A percentile compares a stretch with the other conserved stretches of the same genome.
Evolutionary conservation across 352 stramenopile genomes (phyloP).

Genomic region (Phytophthora citrophthora): DNA sequence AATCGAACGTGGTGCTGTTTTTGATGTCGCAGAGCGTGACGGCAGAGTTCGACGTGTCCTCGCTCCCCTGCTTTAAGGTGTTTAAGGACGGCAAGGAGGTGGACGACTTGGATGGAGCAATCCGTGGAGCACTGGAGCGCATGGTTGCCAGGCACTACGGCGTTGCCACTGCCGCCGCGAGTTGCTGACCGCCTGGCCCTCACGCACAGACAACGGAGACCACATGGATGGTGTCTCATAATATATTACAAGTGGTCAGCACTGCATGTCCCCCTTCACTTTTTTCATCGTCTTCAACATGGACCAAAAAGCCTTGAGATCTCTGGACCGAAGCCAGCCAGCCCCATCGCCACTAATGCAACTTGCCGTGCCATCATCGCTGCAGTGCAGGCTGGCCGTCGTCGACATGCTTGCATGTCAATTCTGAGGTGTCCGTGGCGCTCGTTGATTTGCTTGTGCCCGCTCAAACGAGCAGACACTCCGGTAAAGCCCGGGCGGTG

Average conservation of each 20-base stretch:
- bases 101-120: slow-evolving; percentile 84
- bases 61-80: slow-evolving; percentile 94
- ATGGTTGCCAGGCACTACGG: slow-evolving; percentile 55
- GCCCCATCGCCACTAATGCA: neutral
- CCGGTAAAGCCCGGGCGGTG: slow-evolving; percentile 10
- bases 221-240: slow-evolving; percentile 30
- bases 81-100: slow-evolving; percentile 88
- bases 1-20: slow-evolving; percentile 25
- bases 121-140: slow-evolving; percentile 56
- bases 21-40: slow-evolving; percentile 68
- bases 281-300: slow-evolving; percentile 21
- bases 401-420: slow-evolving; percentile 5
- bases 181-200: slow-evolving; percentile 11
- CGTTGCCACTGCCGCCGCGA: slow-evolving; percentile 5
- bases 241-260: slow-evolving; percentile 16
- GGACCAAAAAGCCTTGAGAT: slow-evolving; percentile 1
- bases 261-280: slow-evolving; percentile 9
- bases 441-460: slow-evolving; percentile 12
- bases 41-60: slow-evolving; percentile 68
- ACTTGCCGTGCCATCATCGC: slow-evolving; percentile 6
- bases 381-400: neutral
- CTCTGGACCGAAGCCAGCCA: slow-evolving; percentile 7
- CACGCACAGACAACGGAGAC: slow-evolving; percentile 10
- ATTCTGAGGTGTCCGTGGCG: slow-evolving; percentile 8
- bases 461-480: slow-evolving; percentile 31